Evolutionary conservation across 371 early-diverging fungal genomes (phyloP), one percentile per base, ranked within the genome.

Genomic region (Mortierella sp.): DNA sequence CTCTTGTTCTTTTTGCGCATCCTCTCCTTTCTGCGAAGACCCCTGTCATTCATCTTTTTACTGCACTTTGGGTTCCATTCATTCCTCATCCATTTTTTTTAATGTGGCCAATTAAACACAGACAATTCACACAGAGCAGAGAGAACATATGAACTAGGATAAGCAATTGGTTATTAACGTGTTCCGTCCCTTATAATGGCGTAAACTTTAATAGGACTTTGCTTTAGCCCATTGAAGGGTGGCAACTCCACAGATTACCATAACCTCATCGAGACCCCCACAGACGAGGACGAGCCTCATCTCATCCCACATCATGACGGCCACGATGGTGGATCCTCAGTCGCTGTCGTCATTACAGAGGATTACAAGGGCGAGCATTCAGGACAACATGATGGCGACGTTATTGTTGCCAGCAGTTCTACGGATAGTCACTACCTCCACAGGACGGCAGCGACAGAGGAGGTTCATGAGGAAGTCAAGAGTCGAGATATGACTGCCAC

Each of bases 271-370:
- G 71, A 71, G n/a, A 83, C 84, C 38, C 84, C 84, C 13, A 34
- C 75, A 7, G 84, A 83, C 45, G 84, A 83, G 47, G 80, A 78
- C 24, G 82, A 58, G 34, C 82, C 82, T 24, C 4, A 75, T 48
- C 68, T 75, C 58, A 50, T 38, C 26, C 60, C 9, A 8, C 73
- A 28, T 24, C 21, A 77, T 26, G 14, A 70, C 58, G 65, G 24
- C 28, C 7, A 72, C 50, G 16, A 68, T 14, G 28, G 31, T 10
- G 72, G 73, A 0, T 68, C 52, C 31, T 38, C 50, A 2, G 58
- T 50, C 24, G 19, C 81, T 24, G 42, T 55, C 13, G 47, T 24
- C 38, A 75, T 81, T 65, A 77, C 75, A 9, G 78, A 81, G 19
- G 82, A 83, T 42, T 58, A 28, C 58, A 81, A 76, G 52, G 77